Base-by-base conservation (phyloP, 1,139 yeast species). In the Suhomyces wounanorum region DNA sequence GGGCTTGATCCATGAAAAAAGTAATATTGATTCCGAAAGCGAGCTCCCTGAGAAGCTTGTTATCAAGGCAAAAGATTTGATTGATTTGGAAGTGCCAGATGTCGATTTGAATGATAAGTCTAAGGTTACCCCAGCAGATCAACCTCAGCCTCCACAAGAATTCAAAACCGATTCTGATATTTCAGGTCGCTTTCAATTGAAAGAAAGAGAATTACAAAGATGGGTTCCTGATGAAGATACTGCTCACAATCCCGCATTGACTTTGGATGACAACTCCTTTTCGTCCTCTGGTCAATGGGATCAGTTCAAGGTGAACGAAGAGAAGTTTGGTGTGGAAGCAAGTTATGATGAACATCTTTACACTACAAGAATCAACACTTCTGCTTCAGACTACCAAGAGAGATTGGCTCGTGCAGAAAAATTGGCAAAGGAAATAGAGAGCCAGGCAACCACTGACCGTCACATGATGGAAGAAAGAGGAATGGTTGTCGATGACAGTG, bases 401-500 rank as follows among this genome's bases (percentile, higher is more conserved):
- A 78, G 89, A 50, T 76, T 84, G 56, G 79, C 77, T 51, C 81
- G 81, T 56, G 99, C 99, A 3, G 92, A 86, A 44, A 74, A 75
- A 58, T 68, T 95, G 54, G 97, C 98, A 1, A 77, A 75, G 44
- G 98, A 94, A 64, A 94, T 94, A 59, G 95, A 88, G 65, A 70
- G 77, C 41, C 87, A 83, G 57, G 75, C 81, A 8, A 79, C 86
- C 21, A 85, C 85, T 36, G 91, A 89, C 64, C 74, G 83, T 37
- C 98, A 94, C 67, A 59, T 92, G 36, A 90, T 96, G 55, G 99
- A 94, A 66, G 99, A 94, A 68, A 83, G 99, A 66, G 97, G 97
- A 18, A 53, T 83, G 13, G 66, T 66, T 18, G 81, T 87, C 39
- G 96, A 89, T 64, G 96, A 89, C 64, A 81, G 88, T 55, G 97